Evolutionary conservation across 2,329 filamentous ascomycete species (phyloP).

Genomic region (Fonsecaea multimorphosa): DNA sequence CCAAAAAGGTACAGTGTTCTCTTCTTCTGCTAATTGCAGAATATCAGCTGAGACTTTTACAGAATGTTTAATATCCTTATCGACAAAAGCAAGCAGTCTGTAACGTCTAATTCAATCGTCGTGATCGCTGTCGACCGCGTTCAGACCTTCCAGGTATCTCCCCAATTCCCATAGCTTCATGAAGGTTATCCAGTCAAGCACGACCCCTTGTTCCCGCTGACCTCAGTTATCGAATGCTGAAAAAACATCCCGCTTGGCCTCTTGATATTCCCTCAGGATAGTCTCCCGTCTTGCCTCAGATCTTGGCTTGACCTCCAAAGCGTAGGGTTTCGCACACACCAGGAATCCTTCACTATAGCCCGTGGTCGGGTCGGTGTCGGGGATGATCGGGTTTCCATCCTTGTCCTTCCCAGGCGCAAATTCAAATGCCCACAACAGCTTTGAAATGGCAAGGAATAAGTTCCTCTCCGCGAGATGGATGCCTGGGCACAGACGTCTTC

Average conservation of each 20-base stretch:
- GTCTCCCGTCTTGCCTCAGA: conserved; percentile 43
- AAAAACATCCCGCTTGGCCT: conserved; percentile 41
- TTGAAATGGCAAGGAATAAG: conserved; percentile 42
- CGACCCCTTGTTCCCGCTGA: conserved; percentile 1
- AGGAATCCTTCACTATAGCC: conserved; percentile 49
- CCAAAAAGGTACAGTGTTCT: conserved; percentile 21
- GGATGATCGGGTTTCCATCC: conserved; percentile 40
- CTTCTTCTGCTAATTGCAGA: background rate
- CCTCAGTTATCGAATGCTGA: conserved; percentile 31
- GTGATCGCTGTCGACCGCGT: background rate
- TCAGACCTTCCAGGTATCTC: conserved; percentile 16
- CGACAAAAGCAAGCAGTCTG: background rate
- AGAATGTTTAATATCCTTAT: conserved; percentile 23
- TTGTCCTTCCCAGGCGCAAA: conserved; percentile 39
- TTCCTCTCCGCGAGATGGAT: conserved; percentile 45
- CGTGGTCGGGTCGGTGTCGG: conserved; percentile 46
- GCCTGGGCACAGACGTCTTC: conserved; percentile 45
- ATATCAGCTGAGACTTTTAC: conserved; percentile 4
- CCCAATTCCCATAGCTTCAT: background rate
- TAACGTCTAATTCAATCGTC: background rate
- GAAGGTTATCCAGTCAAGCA: background rate
- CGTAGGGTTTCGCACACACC: conserved; percentile 44
- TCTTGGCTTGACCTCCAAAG: conserved; percentile 40
- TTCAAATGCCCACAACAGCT: conserved; percentile 45
- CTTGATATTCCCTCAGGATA: conserved; percentile 44